Conservation (phyloP, 139 green algal species). For the Pleodorina starrii region DNA sequence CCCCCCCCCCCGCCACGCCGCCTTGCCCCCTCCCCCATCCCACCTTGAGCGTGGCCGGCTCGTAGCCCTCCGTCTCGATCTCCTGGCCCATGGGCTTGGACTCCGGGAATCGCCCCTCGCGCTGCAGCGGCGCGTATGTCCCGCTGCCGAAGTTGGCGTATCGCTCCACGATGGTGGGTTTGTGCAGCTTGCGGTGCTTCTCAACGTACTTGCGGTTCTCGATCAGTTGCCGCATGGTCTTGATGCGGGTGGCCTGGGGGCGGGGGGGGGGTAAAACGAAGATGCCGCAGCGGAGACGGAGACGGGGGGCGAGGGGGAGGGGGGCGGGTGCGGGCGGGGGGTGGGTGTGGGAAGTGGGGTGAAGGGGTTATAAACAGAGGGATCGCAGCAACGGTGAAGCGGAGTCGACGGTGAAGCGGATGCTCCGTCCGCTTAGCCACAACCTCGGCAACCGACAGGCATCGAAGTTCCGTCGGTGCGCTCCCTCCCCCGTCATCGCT, state of each 20-base stretch:
- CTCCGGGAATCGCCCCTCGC: slow-evolving; percentile 79
- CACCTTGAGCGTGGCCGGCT: slow-evolving; percentile 59
- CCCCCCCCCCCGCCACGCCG: no score
- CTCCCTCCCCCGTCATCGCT: no score
- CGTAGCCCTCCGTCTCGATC: slow-evolving; percentile 77
- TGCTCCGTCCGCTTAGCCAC: no score
- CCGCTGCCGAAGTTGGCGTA: slow-evolving; percentile 78
- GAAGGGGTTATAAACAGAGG: no score
- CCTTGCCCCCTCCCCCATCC: no score
- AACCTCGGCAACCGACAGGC: no score
- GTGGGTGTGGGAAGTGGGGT: background rate
- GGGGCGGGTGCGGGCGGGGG: background rate
- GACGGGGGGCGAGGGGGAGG: background rate
- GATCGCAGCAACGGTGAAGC: no score
- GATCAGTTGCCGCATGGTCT: slow-evolving; percentile 80
- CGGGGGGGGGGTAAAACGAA: background rate
- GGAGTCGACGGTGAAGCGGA: no score
- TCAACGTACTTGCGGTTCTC: slow-evolving; percentile 73
- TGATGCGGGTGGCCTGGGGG: slow-evolving; percentile 65
- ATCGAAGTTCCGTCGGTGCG: no score
- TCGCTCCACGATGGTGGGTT: slow-evolving; percentile 64
- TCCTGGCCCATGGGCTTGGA: slow-evolving; percentile 57
- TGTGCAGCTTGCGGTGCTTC: slow-evolving; percentile 63
- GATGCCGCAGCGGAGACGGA: background rate
- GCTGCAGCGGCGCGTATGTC: slow-evolving; percentile 82